phyloP scores from a whole-genome alignment of 768 basidiomycete genomes.

The Cystofilobasidium ferigula region DNA sequence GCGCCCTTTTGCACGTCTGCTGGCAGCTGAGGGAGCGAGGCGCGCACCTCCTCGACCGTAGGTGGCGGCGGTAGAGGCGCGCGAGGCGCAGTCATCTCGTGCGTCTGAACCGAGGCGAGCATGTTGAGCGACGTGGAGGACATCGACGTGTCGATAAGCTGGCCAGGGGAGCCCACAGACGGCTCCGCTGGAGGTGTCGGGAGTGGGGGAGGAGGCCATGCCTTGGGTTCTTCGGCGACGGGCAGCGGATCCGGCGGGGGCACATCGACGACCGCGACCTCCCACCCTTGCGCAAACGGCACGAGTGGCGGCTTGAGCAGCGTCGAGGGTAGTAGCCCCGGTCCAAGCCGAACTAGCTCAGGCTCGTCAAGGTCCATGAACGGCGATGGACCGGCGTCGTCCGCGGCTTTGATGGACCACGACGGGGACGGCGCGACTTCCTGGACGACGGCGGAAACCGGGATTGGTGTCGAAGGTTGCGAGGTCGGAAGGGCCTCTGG shows the following conservation, averaged over 20 bases:
- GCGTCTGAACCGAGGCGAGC: background rate
- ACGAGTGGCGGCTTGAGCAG: conserved; percentile 6
- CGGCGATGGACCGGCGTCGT: background rate
- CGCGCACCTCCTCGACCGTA: conserved; percentile 15
- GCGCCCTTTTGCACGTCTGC: background rate
- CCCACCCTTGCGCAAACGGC: conserved; percentile 6
- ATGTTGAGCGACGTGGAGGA: background rate
- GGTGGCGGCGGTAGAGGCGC: background rate
- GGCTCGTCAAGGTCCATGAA: background rate
- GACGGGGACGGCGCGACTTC: background rate
- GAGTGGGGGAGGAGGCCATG: background rate
- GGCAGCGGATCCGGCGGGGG: background rate
- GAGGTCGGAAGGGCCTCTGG: background rate
- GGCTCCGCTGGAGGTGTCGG: background rate
- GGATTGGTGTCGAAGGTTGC: background rate
- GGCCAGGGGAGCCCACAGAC: background rate
- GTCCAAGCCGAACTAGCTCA: background rate
- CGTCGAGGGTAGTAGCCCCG: conserved; percentile 9
- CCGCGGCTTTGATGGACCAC: background rate
- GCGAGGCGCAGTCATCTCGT: too few species aligned
- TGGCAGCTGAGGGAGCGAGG: conserved; percentile 2
- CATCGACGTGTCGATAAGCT: background rate
- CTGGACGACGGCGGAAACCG: background rate
- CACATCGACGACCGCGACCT: conserved; percentile 3
- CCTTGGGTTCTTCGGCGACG: background rate